Evolutionary conservation across 1,139 yeast species (phyloP), one percentile per base, ranked within the genome.

Genomic region (Hemisphaericaspora xylofermentans): DNA sequence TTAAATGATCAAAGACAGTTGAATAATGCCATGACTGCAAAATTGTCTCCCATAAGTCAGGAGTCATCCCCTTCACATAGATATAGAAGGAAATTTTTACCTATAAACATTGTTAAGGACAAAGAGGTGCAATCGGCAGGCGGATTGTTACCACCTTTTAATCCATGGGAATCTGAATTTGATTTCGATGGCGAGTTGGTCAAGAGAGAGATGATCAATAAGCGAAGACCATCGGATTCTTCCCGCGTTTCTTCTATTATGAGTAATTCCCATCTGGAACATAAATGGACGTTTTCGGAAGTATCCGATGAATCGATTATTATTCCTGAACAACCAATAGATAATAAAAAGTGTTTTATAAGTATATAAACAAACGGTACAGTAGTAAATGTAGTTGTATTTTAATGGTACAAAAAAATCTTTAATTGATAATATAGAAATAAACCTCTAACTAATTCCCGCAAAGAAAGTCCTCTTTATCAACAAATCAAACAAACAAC

Each of bases 1-100:
- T 51, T 65, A 32, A 40, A 45, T 14, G 54, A 60, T 36, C 68
- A 64, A 45, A 51, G 58, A 28, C 47, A 49, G 33, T 35, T 50
- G n/a, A 55, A 54, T 33, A 40, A 43, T 12, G 41, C 40, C 27
- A 42, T 55, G 29, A 43, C 55, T 9, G 47, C 58, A 19, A 37
- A 27, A 17, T 21, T 40, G 17, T 18, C 32, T 3, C 7, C 28
- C 21, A 12, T n/a, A 6, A 5, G 8, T 6, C 7, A 19, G 5
- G 22, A 6, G 5, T 5, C n/a, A 8, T 24, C 27, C 4, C 27
- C 27, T 12, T 9, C 5, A 18, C 44, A 41, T 16, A 51, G 36
- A 36, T 36, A 43, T 12, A 48, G 61, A 29, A 41, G 41, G 14
- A 47, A 43, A 35, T 58, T 58, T 33, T 44, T 59, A 6, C 63